Percentiles rank a stretch among this genome's conserved stretches.
These are phyloP conservation scores for Neurospora tetraspora DNA, from an alignment of 495 filamentous ascomycete species.

Conservation along the genomic window DNA sequence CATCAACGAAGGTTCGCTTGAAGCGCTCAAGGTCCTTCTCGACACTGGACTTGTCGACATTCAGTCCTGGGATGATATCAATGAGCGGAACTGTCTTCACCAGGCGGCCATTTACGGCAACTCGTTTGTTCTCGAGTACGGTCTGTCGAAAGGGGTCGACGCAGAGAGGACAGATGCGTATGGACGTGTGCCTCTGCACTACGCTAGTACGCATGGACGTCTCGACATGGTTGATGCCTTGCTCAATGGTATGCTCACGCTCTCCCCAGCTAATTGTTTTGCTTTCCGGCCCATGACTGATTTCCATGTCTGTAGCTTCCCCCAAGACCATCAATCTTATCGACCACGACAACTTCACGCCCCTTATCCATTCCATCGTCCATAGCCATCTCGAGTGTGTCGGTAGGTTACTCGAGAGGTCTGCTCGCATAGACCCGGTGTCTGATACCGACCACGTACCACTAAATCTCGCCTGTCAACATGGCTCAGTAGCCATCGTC, in stretches of 20 bases:
- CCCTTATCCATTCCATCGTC: conserved; percentile 88
- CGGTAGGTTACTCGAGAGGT: conserved; percentile 56
- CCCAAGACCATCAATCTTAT: conserved; percentile 64
- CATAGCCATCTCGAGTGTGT: conserved; percentile 72
- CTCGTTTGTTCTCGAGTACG: conserved; percentile 61
- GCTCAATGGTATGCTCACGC: conserved; percentile 38
- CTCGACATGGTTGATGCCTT: conserved; percentile 73
- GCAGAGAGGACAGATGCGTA: conserved; percentile 81
- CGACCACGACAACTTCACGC: conserved; percentile 96
- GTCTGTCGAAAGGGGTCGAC: conserved; percentile 59
- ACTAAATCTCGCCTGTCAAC: conserved; percentile 86
- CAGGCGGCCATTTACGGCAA: conserved; percentile 89
- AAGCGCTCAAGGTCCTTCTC: conserved; percentile 63
- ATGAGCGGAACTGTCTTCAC: conserved; percentile 90
- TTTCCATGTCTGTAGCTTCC: conserved; percentile 20
- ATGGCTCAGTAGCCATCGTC: conserved; percentile 74
- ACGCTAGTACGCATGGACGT: conserved; percentile 89
- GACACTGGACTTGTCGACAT: conserved; percentile 76
- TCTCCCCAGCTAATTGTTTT: neutral
- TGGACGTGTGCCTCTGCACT: conserved; percentile 86
- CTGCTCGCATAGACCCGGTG: conserved; percentile 70
- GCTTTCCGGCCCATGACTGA: neutral
- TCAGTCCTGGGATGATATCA: conserved; percentile 89
- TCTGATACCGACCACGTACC: conserved; percentile 87
- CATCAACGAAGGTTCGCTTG: conserved; percentile 73